phyloP scores from a whole-genome alignment of 1,284 basidiomycete genomes.

The Fistulinella cinereoalba region DNA sequence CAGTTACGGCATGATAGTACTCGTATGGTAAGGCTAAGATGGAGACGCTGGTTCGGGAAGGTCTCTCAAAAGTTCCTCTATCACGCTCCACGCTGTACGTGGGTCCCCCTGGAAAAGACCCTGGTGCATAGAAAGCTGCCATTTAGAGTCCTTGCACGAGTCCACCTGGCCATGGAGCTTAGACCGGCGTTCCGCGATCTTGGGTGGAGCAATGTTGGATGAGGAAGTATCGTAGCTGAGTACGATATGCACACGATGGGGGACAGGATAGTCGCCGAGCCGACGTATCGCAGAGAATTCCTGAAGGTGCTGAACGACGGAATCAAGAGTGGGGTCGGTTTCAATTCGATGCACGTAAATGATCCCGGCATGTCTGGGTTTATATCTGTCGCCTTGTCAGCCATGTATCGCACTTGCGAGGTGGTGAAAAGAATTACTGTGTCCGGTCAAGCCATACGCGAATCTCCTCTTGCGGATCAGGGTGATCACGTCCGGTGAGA shows the following conservation, averaged over 20 bases:
- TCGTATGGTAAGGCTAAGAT: no score
- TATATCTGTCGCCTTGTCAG: slow-evolving; percentile 4
- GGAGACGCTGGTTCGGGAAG: no score
- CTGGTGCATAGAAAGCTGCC: slow-evolving; percentile 9
- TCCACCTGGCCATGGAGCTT: neutral
- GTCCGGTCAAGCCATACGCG: slow-evolving; percentile 1
- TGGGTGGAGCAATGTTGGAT: neutral
- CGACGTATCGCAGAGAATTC: neutral
- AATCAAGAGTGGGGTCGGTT: slow-evolving; percentile 15
- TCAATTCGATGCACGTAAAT: slow-evolving; percentile 27
- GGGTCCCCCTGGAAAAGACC: slow-evolving; percentile 12
- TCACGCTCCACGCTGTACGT: slow-evolving; percentile 11
- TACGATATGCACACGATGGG: slow-evolving; percentile 9
- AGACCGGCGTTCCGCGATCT: slow-evolving; percentile 1
- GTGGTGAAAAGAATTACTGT: neutral
- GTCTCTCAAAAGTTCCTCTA: slow-evolving; percentile 12
- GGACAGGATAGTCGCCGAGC: neutral
- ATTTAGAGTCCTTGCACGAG: neutral
- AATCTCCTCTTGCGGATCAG: slow-evolving; percentile 12
- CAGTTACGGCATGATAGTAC: no score
- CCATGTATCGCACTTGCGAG: neutral
- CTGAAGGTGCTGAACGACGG: slow-evolving; percentile 5
- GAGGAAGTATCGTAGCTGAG: slow-evolving; percentile 15
- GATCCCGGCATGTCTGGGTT: slow-evolving; percentile 6
- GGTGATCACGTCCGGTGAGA: slow-evolving; percentile 7